Evolutionary conservation across 805 yeast genomes (phyloP), one percentile per base, ranked within the genome.

Genomic region (Suhomyces kilbournensis): DNA sequence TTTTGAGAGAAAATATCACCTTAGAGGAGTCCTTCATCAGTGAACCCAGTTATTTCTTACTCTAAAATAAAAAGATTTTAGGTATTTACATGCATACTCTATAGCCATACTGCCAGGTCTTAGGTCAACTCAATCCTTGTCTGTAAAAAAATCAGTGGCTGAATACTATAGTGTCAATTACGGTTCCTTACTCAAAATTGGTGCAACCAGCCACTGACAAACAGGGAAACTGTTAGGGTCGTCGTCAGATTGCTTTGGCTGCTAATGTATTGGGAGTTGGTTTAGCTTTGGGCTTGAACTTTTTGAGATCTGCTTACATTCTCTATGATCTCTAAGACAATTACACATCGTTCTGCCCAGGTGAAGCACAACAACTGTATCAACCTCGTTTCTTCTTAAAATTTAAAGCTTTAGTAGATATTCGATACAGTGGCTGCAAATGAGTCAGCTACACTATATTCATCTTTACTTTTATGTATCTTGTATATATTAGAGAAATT

Each of bases 241-340:
- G 26, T 7, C 26, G 8, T 4, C 8, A 25, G 6, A 4, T 6
- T 25, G 26, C 8, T 4, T 43, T 38, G 15, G 32, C 10, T 7
- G 26, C 26, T 12, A 23, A 38, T 14, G n/a, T 17, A n/a, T 4
- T 15, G 2, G 28, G 57, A 47, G 44, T 4, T 17, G 19, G 23
- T 14, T 57, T 59, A 1, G 60, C 70, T 17, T 75, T 84, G 51
- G 94, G 93, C 10, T 90, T 85, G 62, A 77, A 79, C 46, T 80
- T 87, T 62, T 69, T 88, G 57, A 75, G 88, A 50, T 76, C 79
- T 52, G 84, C 85, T 2, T 86, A 85, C 63, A 76, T 82, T 25
- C 88, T 84, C 8, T 84, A 78, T 65, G 86, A 86, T 65, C 67
- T 84, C 47, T 88, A 83, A 28, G 78, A 78, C 22, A 51, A 56